phyloP scores from a whole-genome alignment of 257 asterid genomes.

The Paraleonurus japonicus region DNA sequence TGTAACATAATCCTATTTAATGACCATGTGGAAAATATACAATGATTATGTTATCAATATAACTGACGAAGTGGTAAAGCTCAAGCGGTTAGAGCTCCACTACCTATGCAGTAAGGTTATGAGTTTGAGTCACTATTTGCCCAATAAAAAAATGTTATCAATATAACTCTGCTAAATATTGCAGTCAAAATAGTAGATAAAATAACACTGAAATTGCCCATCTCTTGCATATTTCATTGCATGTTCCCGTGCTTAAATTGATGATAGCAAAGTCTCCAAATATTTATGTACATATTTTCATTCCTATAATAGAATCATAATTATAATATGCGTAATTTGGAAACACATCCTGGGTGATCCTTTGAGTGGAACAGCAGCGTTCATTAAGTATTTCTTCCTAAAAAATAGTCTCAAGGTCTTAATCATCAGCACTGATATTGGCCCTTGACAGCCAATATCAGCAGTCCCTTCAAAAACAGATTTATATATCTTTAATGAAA shows the following conservation, averaged over 20 bases:
- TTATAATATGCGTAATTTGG: not conserved
- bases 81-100: too few species aligned
- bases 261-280: not conserved
- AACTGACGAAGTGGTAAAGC: too few species aligned
- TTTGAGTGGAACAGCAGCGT: not conserved
- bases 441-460: not conserved
- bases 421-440: not conserved
- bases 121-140: too few species aligned
- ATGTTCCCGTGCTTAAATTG: not conserved
- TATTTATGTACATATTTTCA: not conserved
- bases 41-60: not conserved
- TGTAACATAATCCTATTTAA: not conserved
- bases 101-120: too few species aligned
- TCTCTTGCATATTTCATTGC: conserved; percentile 4
- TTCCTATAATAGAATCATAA: not conserved
- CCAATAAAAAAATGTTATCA: too few species aligned
- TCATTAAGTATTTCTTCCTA: not conserved
- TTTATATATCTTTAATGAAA: not conserved
- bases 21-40: not conserved
- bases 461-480: not conserved
- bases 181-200: conserved; percentile 15
- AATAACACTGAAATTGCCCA: not conserved
- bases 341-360: not conserved
- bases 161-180: not conserved
- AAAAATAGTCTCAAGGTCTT: not conserved